Conservation (phyloP, 2,329 filamentous ascomycete species). For the Aureobasidium sp. region DNA sequence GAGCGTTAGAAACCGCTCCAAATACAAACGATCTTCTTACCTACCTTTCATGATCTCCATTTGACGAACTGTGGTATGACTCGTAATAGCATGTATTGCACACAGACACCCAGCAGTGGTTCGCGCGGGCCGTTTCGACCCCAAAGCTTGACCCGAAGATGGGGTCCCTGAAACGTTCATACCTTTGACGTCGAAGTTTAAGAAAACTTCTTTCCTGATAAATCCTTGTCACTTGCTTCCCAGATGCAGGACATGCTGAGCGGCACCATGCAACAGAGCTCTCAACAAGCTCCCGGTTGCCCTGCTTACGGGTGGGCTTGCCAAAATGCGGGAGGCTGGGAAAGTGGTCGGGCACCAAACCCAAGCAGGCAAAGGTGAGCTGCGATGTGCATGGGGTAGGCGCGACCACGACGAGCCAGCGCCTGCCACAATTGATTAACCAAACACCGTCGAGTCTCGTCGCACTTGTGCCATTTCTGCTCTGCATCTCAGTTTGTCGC, state of each 20-base stretch:
- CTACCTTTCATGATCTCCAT: neutral
- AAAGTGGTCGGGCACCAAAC: slow-evolving; percentile 11
- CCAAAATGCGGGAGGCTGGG: slow-evolving; percentile 13
- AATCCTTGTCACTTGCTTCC: neutral
- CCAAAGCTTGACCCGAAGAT: slow-evolving; percentile 9
- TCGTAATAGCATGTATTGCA: neutral
- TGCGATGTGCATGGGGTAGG: slow-evolving; percentile 11
- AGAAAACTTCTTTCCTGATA: neutral
- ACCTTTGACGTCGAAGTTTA: neutral
- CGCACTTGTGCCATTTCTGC: slow-evolving; percentile 3
- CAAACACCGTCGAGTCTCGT: slow-evolving; percentile 2
- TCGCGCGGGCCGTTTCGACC: slow-evolving; percentile 16
- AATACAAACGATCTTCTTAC: neutral
- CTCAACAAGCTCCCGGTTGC: slow-evolving; percentile 4
- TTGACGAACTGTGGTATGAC: neutral
- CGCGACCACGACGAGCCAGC: neutral
- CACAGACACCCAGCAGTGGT: neutral
- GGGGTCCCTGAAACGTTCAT: slow-evolving; percentile 12
- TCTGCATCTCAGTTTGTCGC: neutral
- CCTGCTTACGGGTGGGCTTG: slow-evolving; percentile 9
- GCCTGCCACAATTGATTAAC: slow-evolving; percentile 11
- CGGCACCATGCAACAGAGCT: neutral
- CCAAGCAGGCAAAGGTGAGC: slow-evolving; percentile 7
- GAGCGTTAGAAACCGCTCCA: neutral
- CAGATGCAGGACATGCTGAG: neutral